Conservation (phyloP, 352 stramenopile genomes). For the Phytophthora agathidicida region DNA sequence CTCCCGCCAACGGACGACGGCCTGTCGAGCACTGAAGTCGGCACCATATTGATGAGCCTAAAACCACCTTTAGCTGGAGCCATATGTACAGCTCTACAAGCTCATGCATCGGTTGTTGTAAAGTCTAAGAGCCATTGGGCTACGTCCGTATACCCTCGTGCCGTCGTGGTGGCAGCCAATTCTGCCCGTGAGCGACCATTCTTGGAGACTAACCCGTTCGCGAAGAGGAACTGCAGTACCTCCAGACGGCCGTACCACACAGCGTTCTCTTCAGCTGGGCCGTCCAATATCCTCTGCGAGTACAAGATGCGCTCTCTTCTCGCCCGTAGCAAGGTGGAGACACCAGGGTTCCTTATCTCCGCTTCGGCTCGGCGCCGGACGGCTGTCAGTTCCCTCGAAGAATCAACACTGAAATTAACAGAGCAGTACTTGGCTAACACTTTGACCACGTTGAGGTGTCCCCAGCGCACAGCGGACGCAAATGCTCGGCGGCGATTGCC, state of each 20-base stretch:
- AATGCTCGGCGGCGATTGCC: constrained; percentile 33
- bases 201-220: constrained; percentile 28
- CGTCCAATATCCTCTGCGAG: constrained; percentile 27
- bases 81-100: neutral
- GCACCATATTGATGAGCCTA: too few species aligned
- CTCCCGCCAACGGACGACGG: neutral
- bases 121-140: constrained; percentile 32
- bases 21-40: neutral
- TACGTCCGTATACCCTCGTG: constrained; percentile 17
- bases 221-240: constrained; percentile 37
- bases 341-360: constrained; percentile 7
- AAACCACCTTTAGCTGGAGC: too few species aligned
- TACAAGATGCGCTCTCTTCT: constrained; percentile 26
- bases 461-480: constrained; percentile 36
- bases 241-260: constrained; percentile 37
- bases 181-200: constrained; percentile 29
- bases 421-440: constrained; percentile 33
- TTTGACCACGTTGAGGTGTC: constrained; percentile 33
- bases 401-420: constrained; percentile 9
- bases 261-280: constrained; percentile 32
- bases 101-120: constrained; percentile 17
- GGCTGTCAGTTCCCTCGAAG: constrained; percentile 7
- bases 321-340: constrained; percentile 12
- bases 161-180: constrained; percentile 24
- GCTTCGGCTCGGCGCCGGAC: constrained; percentile 12